A percentile compares a stretch with the other conserved stretches of the same genome.
phyloP scores from a whole-genome alignment of 1,139 yeast species.

The Kodamaea alishanica region DNA sequence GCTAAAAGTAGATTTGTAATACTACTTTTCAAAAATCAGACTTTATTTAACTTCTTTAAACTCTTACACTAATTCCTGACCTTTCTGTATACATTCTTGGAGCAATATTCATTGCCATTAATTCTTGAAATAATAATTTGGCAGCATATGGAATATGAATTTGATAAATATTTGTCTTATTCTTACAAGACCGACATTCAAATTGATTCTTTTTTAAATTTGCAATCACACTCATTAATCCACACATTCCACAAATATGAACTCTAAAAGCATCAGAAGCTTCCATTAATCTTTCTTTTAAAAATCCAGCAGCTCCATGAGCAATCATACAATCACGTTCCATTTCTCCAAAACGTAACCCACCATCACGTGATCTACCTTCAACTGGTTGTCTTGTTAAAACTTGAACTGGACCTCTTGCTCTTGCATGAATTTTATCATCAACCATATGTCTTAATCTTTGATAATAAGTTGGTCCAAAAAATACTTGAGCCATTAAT shows the following conservation, averaged over 20 bases:
- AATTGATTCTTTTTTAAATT: conserved; percentile 94
- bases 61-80: conserved; percentile 43
- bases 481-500: conserved; percentile 95
- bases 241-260: conserved; percentile 97
- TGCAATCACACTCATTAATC: conserved; percentile 96
- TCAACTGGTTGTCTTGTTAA: conserved; percentile 98
- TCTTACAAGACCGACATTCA: conserved; percentile 97
- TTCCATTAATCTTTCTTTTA: conserved; percentile 96
- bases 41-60: too few relatives aligned
- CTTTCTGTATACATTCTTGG: conserved; percentile 78
- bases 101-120: conserved; percentile 97
- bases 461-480: conserved; percentile 98
- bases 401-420: conserved; percentile 98
- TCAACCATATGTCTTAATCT: conserved; percentile 99
- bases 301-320: conserved; percentile 97
- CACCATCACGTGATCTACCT: conserved; percentile 99
- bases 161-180: conserved; percentile 96
- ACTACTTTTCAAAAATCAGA: too few relatives aligned
- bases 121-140: conserved; percentile 91
- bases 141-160: conserved; percentile 98
- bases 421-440: conserved; percentile 98
- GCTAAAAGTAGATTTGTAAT: too few relatives aligned
- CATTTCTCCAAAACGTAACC: conserved; percentile 99
- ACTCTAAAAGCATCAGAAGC: conserved; percentile 98
- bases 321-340: conserved; percentile 99